Conservation (phyloP, 2,329 filamentous ascomycete genomes). For the Pseudopithomyces chartarum region DNA sequence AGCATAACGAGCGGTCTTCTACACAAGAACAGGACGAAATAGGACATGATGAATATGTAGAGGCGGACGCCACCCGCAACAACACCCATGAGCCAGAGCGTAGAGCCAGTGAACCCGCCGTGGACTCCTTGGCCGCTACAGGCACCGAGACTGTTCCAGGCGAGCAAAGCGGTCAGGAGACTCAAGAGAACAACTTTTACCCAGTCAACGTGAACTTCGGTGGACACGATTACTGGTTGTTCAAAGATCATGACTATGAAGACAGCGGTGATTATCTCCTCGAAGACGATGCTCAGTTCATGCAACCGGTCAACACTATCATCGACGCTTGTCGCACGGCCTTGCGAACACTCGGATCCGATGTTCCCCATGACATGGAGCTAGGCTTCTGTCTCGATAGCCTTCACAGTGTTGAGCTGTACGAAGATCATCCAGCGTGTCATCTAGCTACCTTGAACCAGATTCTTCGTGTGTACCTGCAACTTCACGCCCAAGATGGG, state of each 20-base stretch:
- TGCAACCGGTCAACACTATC: conserved; percentile 54
- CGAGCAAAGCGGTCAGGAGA: conserved; percentile 14
- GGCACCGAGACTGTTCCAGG: conserved; percentile 7
- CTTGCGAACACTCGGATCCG: conserved; percentile 60
- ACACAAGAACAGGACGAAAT: background rate
- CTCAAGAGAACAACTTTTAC: conserved; percentile 14
- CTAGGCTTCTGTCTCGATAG: conserved; percentile 50
- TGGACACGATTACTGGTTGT: conserved; percentile 37
- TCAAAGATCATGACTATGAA: conserved; percentile 36
- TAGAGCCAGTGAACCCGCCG: background rate
- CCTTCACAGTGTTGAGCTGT: conserved; percentile 46
- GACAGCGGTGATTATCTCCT: conserved; percentile 38
- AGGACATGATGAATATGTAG: background rate
- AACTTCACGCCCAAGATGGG: conserved; percentile 64
- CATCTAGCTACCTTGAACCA: conserved; percentile 47
- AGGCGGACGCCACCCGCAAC: background rate
- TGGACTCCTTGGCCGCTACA: conserved; percentile 6
- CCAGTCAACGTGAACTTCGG: conserved; percentile 36
- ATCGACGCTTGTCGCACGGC: conserved; percentile 61
- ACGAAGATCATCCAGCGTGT: conserved; percentile 38
- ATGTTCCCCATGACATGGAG: conserved; percentile 58
- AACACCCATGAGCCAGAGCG: background rate
- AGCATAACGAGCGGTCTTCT: background rate
- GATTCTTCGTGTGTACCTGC: conserved; percentile 64
- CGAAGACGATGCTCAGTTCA: conserved; percentile 28